These are phyloP conservation scores for Dianthus caryophyllus DNA, from an alignment of 148 eudicot species.

Conservation along the genomic window DNA sequence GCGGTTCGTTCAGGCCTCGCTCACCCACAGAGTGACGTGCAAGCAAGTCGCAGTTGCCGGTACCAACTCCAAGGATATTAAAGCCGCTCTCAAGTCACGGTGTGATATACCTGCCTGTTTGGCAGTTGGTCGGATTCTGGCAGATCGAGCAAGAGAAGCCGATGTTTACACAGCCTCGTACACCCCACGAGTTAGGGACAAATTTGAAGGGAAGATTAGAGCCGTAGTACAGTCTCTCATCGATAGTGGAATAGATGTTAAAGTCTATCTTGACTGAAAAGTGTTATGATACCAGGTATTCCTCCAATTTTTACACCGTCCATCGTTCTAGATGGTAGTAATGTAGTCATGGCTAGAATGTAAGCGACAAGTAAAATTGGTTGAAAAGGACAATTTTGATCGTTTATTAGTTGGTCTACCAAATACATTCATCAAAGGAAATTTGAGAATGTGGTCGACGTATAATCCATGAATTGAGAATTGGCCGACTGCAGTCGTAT, in stretches of 20 bases:
- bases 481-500: too few species aligned
- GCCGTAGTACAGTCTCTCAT: conserved; percentile 93
- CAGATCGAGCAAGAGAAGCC: conserved; percentile 87
- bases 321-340: background rate
- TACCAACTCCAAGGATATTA: conserved; percentile 87
- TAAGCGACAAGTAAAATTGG: too few species aligned
- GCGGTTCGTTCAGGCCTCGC: conserved; percentile 86
- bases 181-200: conserved; percentile 88
- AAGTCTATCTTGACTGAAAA: conserved; percentile 71
- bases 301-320: background rate
- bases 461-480: too few species aligned
- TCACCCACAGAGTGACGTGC: conserved; percentile 85
- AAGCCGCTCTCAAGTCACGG: conserved; percentile 69
- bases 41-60: conserved; percentile 94
- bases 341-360: background rate
- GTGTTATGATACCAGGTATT: conserved; percentile 5
- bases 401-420: too few species aligned
- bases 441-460: too few species aligned
- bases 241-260: conserved; percentile 83
- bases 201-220: conserved; percentile 95
- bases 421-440: too few species aligned
- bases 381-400: too few species aligned
- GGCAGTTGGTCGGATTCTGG: conserved; percentile 67
- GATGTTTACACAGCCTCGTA: conserved; percentile 91
- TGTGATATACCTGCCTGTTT: conserved; percentile 91